These are phyloP conservation scores for Gossypium arboreum DNA, from an alignment of 345 rosid species.

Conservation along the genomic window DNA sequence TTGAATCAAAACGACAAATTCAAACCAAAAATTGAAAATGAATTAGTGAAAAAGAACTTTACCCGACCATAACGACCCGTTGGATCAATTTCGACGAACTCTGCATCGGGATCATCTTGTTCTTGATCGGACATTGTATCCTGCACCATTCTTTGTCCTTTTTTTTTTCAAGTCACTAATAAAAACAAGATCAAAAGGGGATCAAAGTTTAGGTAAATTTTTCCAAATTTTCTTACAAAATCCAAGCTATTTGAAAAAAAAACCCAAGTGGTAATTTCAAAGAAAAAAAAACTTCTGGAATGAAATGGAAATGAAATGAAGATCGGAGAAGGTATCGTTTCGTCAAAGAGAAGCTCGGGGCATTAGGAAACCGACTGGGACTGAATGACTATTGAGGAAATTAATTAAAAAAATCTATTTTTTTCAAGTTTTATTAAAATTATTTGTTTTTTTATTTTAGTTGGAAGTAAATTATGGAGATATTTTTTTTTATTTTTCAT, in stretches of 20 bases:
- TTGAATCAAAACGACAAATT: neutral
- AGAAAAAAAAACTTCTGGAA: neutral
- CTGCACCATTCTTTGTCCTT: conserved; percentile 46
- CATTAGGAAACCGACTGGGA: conserved; percentile 10
- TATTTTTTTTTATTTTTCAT: too few species aligned
- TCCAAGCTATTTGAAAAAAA: neutral
- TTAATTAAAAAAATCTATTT: neutral
- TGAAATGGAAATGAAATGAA: neutral
- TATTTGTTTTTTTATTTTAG: neutral
- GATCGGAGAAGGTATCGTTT: neutral
- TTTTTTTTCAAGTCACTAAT: neutral
- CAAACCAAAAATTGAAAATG: neutral
- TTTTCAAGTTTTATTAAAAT: neutral
- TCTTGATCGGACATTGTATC: conserved; percentile 55
- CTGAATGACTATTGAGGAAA: neutral
- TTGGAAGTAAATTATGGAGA: neutral
- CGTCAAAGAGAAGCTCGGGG: conserved; percentile 13
- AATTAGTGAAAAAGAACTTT: conserved; percentile 19
- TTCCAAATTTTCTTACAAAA: neutral
- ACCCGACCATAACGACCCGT: conserved; percentile 91
- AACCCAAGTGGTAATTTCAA: neutral
- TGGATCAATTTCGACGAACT: conserved; percentile 79
- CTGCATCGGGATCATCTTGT: conserved; percentile 57
- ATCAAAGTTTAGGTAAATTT: neutral
- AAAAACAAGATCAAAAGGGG: neutral